phyloP scores from a whole-genome alignment of 768 basidiomycete species.

The Amylocystis lapponica region DNA sequence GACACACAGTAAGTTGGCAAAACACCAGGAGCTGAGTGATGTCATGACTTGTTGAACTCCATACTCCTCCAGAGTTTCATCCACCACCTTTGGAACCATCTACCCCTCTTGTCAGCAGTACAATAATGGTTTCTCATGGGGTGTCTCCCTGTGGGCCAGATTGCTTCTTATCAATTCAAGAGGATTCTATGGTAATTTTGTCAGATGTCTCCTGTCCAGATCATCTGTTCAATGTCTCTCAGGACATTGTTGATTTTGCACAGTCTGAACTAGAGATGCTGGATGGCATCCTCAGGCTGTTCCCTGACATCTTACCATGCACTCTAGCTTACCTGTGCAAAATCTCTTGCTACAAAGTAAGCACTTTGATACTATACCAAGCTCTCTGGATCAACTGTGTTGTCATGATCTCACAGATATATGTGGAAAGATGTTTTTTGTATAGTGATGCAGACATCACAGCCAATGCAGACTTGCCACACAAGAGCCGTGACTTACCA shows the following conservation, averaged over 20 bases:
- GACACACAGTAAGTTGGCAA: conserved; percentile 28
- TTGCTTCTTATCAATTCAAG: neutral
- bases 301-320: conserved; percentile 7
- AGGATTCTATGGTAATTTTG: neutral
- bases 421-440: conserved; percentile 16
- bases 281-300: neutral
- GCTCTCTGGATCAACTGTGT: neutral
- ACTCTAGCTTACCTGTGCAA: neutral
- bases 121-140: too few species aligned
- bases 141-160: neutral
- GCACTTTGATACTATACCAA: neutral
- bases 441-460: neutral
- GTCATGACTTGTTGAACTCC: neutral
- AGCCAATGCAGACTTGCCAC: neutral
- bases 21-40: neutral
- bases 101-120: too few species aligned
- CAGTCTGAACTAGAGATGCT: too few species aligned
- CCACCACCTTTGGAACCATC: too few species aligned
- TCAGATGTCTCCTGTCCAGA: neutral
- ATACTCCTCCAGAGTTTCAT: neutral
- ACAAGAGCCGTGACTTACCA: neutral
- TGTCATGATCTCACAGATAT: conserved; percentile 9
- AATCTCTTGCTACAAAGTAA: conserved; percentile 5
- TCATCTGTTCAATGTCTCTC: too few species aligned
- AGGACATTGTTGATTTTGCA: too few species aligned